Base-by-base conservation (phyloP, 2,329 filamentous ascomycete species). In the Aureobasidium sp. region DNA sequence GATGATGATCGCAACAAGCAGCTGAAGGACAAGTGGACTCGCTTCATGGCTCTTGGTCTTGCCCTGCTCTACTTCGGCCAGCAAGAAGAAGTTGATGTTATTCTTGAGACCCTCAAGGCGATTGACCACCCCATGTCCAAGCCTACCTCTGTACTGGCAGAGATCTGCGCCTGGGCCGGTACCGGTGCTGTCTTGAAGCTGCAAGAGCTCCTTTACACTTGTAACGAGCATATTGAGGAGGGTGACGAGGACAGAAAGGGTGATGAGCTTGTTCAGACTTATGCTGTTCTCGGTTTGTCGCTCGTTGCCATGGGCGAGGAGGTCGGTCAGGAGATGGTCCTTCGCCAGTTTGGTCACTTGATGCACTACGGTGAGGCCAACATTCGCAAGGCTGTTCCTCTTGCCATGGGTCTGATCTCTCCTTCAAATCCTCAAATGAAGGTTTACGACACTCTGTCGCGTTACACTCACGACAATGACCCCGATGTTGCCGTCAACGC, bases 401-500 rank as follows among this genome's bases (percentile, higher is more conserved):
- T 99, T 61, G 94, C 94, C 29, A 95, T 99, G 91, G 95, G 92
- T 70, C 83, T 99, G 61, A 88, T 99, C 72, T 96, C 90, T 77
- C 91, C 95, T 13, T 97, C 91, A 78, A 99, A 99, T 79, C 94
- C 94, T 12, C 95, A 99, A 75, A 99, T 99, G 93, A 99, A 97
- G 82, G 90, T 99, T 52, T 99, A 99, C 79, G 94, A 99, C 75
- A 99, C 94, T 0, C 81, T 99, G 12, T 99, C 94, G 57, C 84
- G 94, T 72, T 99, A 99, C 82, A 95, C 89, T 66, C 94, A 99
- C 83, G 94, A 99, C 79, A 99, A 94, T 68, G 94, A 99, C 78
- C 95, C 93, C 65, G 94, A 99, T 71, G 94, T 99, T 51, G 94
- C 94, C 42, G 89, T 99, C 76, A 99, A 97, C 73, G 91, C 94